phyloP scores from a whole-genome alignment of 164 flowering plant species.

The Vitis vinifera region ASM3070453v1 NC_081809.1:21475501-21476000 shows the following conservation, averaged over 20 bases:
- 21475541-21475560: slow-evolving; percentile 44
- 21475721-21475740: slow-evolving; percentile 45
- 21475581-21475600: slow-evolving; percentile 46
- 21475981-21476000: slow-evolving; percentile 49
- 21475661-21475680: slow-evolving; percentile 35
- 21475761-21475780: slow-evolving; percentile 38
- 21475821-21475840: slow-evolving; percentile 59
- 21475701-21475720: slow-evolving; percentile 50
- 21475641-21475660: slow-evolving; percentile 46
- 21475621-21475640: slow-evolving; percentile 42
- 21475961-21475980: slow-evolving; percentile 36
- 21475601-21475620: slow-evolving; percentile 36
- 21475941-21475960: slow-evolving; percentile 51
- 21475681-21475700: slow-evolving; percentile 55
- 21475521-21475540: slow-evolving; percentile 32
- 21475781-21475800: slow-evolving; percentile 56
- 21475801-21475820: slow-evolving; percentile 44
- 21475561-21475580: slow-evolving; percentile 47
- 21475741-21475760: slow-evolving; percentile 40
- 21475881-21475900: slow-evolving; percentile 43
- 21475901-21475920: slow-evolving; percentile 40
- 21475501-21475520: slow-evolving; percentile 46
- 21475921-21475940: slow-evolving; percentile 58
- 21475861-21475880: slow-evolving; percentile 42
- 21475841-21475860: slow-evolving; percentile 54